A percentile compares a stretch with the other conserved stretches of the same genome.
Conservation (phyloP, 2,329 filamentous ascomycete genomes). For the Scleromitrula shiraiana region DNA sequence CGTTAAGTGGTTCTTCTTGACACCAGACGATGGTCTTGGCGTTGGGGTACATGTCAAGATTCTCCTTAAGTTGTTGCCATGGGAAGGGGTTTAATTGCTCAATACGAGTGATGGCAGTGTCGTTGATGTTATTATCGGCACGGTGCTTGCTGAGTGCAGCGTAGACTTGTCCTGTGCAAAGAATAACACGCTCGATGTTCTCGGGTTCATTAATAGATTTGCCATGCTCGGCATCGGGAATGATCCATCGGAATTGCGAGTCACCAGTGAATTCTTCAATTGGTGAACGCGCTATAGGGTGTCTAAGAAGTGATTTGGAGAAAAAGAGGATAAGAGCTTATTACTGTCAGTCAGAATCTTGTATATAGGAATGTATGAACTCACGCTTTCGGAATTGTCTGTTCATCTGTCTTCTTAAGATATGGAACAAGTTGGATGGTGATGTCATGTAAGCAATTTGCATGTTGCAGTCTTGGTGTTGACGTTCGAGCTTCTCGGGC, state of each 20-base stretch:
- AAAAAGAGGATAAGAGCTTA: constrained; percentile 93
- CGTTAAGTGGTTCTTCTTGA: constrained; percentile 96
- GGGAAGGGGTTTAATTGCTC: constrained; percentile 99
- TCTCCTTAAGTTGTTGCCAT: constrained; percentile 93
- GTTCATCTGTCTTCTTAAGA: constrained; percentile 95
- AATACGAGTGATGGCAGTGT: constrained; percentile 88
- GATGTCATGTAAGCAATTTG: constrained; percentile 97
- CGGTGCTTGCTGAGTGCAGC: constrained; percentile 86
- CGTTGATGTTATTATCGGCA: constrained; percentile 74
- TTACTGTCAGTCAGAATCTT: constrained; percentile 16
- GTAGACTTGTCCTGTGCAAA: constrained; percentile 94
- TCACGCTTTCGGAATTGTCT: constrained; percentile 98
- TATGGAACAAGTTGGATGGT: constrained; percentile 92
- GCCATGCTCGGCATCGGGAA: constrained; percentile 80
- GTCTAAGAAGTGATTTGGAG: constrained; percentile 91
- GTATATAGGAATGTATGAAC: constrained; percentile 30
- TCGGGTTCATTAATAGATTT: constrained; percentile 69
- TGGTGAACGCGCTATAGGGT: constrained; percentile 81
- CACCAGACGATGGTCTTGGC: constrained; percentile 96
- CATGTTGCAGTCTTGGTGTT: constrained; percentile 99
- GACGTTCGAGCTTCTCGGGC: constrained; percentile 81
- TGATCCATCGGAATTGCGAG: constrained; percentile 95
- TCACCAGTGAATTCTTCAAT: constrained; percentile 88
- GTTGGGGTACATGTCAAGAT: constrained; percentile 94
- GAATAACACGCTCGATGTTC: constrained; percentile 85